phyloP scores from a whole-genome alignment of 2,329 filamentous ascomycete genomes.

The Venturia nashicola region DNA sequence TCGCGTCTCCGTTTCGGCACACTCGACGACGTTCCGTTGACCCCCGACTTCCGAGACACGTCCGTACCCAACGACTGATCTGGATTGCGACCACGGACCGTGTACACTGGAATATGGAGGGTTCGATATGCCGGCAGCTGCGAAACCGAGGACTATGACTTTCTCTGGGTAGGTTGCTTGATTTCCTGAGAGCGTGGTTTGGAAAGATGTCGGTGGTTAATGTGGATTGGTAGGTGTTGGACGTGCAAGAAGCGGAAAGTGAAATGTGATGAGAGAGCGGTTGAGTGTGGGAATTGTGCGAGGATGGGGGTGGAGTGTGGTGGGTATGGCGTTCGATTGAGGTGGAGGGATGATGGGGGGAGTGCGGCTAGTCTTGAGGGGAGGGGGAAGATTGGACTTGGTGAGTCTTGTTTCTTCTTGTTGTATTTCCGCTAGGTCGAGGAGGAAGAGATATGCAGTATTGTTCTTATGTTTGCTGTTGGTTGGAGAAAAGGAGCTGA shows the following conservation, averaged over 20 bases:
- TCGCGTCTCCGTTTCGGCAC: no score
- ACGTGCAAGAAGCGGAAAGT: constrained; percentile 3
- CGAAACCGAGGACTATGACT: background rate
- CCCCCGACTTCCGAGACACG: background rate
- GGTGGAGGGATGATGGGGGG: background rate
- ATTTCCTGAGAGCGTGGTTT: no score
- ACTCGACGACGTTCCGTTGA: no score
- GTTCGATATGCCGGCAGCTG: background rate
- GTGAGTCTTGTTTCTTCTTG: background rate
- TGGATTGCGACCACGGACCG: no score
- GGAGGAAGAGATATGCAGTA: no score
- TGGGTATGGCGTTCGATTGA: background rate
- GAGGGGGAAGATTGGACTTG: background rate
- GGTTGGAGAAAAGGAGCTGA: background rate
- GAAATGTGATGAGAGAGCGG: constrained; percentile 1
- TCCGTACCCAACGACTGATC: background rate
- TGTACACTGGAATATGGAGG: background rate
- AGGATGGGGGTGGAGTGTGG: background rate
- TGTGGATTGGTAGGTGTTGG: background rate
- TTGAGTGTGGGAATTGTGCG: background rate
- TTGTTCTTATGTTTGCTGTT: background rate
- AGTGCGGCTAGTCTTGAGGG: background rate
- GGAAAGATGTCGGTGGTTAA: background rate
- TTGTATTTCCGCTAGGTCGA: no score
- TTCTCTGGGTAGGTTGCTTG: background rate